Evolutionary conservation across 2,329 filamentous ascomycete genomes (phyloP).

Genomic region (Hirsutella thompsonii): DNA sequence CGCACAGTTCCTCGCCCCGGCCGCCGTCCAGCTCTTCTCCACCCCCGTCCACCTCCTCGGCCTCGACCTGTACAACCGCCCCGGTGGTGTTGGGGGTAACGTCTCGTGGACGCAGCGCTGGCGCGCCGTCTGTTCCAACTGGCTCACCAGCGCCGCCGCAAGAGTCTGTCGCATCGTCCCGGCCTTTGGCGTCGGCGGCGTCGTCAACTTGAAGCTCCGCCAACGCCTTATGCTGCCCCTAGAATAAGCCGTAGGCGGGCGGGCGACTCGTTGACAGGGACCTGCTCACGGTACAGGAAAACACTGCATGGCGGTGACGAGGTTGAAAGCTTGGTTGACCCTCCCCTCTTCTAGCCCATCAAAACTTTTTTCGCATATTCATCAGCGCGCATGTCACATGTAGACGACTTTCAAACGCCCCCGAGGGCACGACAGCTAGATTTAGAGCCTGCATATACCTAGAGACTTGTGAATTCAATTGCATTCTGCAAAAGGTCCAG

Average conservation of each 20-base stretch:
- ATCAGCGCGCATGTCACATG: too few relatives aligned
- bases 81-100: too few relatives aligned
- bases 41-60: slow-evolving; percentile 80
- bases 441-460: neutral
- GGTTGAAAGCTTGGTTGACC: too few relatives aligned
- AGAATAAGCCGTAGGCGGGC: slow-evolving; percentile 13
- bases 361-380: too few relatives aligned
- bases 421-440: neutral
- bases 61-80: slow-evolving; percentile 73
- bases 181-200: slow-evolving; percentile 78
- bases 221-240: slow-evolving; percentile 51
- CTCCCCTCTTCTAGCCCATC: too few relatives aligned
- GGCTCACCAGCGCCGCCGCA: slow-evolving; percentile 59
- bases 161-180: slow-evolving; percentile 77
- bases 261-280: neutral
- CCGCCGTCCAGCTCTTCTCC: slow-evolving; percentile 62
- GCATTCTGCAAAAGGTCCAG: too few relatives aligned
- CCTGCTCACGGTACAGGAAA: too few relatives aligned
- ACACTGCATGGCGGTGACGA: too few relatives aligned
- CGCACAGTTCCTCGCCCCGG: slow-evolving; percentile 72
- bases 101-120: slow-evolving; percentile 51
- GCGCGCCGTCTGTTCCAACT: slow-evolving; percentile 57
- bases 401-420: too few relatives aligned
- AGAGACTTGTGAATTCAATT: too few relatives aligned
- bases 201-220: slow-evolving; percentile 67